Evolutionary conservation across 129 eudicot genomes (phyloP), one percentile per base, ranked within the genome.

Genomic region (Apium graveolens): DNA sequence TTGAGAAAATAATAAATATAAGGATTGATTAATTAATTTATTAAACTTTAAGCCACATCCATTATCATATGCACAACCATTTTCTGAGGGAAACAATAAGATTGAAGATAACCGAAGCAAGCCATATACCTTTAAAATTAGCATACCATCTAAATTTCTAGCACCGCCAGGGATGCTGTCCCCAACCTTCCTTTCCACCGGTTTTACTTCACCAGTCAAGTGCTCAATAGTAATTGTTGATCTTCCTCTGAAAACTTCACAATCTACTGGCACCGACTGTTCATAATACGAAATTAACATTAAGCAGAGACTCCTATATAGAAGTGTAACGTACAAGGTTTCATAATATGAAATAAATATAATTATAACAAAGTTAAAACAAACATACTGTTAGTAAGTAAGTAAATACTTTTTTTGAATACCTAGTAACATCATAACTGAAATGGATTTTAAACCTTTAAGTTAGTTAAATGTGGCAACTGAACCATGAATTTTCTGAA

Each of bases 221-320:
- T 95, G 99, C 84, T 95, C 99, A 69, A 87, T 87, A 48, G 99
- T 95, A 72, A 95, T 87, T 29, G 97, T 95, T 82, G 99, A 95
- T 81, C 94, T 87, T 80, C 99, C 99, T 76, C 79, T 90, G 73
- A 79, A 86, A 74, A 95, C 97, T 84, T 90, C 96, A 86, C 96
- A 92, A 81, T 95, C 99, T 78, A 95, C 99, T 44, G 99, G 99
- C 76, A 95, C 99, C 20, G 97, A 95, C 99, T 95, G 91, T 79
- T 60, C 78, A 84, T 69, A 75, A 85, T 76, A 80, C 70, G 86
- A 82, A 26, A 80, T 80, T 70, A 85, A 49, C 65, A 65, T 76
- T 55, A 81, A 42, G 20, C 20, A 42, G 37, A 37, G 14, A 70
- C 74, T 70, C 41, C 37, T 10, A 62, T 29, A 74, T 26, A 11